Conservation (phyloP, 495 filamentous ascomycete species). For the Penicillium ochrochloron region DNA sequence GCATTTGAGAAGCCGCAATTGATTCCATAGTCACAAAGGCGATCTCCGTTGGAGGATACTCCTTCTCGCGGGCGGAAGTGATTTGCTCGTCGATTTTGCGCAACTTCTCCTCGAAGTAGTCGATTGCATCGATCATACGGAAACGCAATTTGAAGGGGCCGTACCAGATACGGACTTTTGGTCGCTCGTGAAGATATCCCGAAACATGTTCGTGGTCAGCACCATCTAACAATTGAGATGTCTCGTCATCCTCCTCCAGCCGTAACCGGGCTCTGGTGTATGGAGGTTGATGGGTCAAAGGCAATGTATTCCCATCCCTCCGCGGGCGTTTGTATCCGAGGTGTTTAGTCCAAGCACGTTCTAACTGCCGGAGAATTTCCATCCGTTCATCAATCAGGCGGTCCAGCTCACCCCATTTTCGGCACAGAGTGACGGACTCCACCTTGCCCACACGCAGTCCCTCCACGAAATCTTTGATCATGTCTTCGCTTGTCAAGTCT, state of each 20-base stretch:
- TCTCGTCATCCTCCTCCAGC: conserved; percentile 51
- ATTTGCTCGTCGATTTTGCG: conserved; percentile 81
- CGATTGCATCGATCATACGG: conserved; percentile 83
- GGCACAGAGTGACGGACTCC: conserved; percentile 83
- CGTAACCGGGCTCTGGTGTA: conserved; percentile 29
- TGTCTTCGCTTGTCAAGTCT: conserved; percentile 78
- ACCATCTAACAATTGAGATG: conserved; percentile 57
- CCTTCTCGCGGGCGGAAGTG: conserved; percentile 67
- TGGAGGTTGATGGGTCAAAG: conserved; percentile 55
- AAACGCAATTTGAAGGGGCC: conserved; percentile 75
- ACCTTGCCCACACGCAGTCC: conserved; percentile 90
- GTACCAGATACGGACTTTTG: conserved; percentile 76
- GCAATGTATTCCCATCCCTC: conserved; percentile 54
- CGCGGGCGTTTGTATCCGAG: conserved; percentile 56
- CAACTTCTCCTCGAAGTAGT: conserved; percentile 90
- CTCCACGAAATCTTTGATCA: conserved; percentile 87
- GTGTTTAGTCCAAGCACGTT: conserved; percentile 83
- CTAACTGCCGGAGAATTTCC: conserved; percentile 69
- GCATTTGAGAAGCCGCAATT: conserved; percentile 91
- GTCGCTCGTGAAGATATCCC: conserved; percentile 58
- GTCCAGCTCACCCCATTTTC: conserved; percentile 87
- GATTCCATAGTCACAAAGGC: conserved; percentile 98
- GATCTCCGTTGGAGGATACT: conserved; percentile 75
- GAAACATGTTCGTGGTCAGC: conserved; percentile 40
- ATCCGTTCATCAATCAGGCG: conserved; percentile 69